Base-by-base conservation (phyloP, 495 filamentous ascomycete species). In the Penicillium alfredii region DNA sequence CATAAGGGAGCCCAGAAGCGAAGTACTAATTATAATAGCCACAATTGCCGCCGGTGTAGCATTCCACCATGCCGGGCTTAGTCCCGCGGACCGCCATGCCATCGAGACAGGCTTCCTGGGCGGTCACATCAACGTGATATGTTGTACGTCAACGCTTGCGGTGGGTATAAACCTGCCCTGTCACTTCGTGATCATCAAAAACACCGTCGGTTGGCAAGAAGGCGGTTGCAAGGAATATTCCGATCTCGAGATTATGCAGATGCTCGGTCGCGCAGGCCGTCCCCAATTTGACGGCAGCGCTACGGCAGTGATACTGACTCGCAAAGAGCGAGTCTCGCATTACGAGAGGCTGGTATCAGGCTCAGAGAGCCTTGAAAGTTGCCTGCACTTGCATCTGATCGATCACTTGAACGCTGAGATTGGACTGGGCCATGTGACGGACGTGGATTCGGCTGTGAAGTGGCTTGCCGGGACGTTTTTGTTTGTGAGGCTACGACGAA, bases 381-480 rank as follows among this genome's bases (percentile, higher is more conserved):
- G 77, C 18, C 70, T 97, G 10, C 90, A 97, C 62, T 69, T 79
- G 22, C 88, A 94, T 45, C 66, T 97, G 2, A 84, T 95, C 23
- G 89, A 94, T 37, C 90, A 96, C 56, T 58, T 97, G 44, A 97
- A 98, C 57, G 90, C 90, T 0, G 92, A 98, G 51, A 86, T 96
- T 26, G 83, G 84, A 15, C 69, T 96, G 4, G 82, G 84, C 2
- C 93, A 86, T 2, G 80, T 98, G 38, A 75, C 65, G 3, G 69
- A 82, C 39, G 58, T 85, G 1, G 49, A 76, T 4, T 79, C 83
- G 1, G 92, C 92, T 15, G 83, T 82, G 44, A 70, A 59, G 42
- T 98, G 92, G 92, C 77, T 98, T 16, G 66, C 66, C 11, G 80
- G 88, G 0, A 96, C 92, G 0, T 98, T 98, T 47, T 66, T 98